Evolutionary conservation across 108 stramenopile genomes (phyloP).

Genomic region (Parmales sp.): DNA sequence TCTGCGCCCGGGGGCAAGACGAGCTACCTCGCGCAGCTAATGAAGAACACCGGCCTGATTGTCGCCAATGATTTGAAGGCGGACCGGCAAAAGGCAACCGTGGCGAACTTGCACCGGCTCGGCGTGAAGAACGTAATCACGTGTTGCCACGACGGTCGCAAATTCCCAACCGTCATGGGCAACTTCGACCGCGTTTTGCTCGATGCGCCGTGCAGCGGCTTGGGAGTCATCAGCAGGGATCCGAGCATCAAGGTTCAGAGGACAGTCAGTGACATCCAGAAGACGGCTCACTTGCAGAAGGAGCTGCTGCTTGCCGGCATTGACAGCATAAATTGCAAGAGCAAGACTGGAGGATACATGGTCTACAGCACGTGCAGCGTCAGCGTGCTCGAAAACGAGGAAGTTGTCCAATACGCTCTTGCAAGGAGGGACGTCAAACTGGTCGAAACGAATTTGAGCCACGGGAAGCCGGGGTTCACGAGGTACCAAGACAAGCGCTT

Average conservation of each 20-base stretch:
- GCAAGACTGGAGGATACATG: slow-evolving; percentile 77
- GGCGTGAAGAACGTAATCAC: slow-evolving; percentile 88
- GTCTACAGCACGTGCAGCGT: slow-evolving; percentile 98
- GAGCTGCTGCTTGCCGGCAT: slow-evolving; percentile 92
- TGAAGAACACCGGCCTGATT: slow-evolving; percentile 89
- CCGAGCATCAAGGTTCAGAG: slow-evolving; percentile 92
- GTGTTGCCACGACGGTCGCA: slow-evolving; percentile 86
- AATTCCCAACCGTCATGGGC: slow-evolving; percentile 65
- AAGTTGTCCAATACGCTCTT: slow-evolving; percentile 94
- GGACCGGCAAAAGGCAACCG: slow-evolving; percentile 91
- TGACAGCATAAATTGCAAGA: slow-evolving; percentile 81
- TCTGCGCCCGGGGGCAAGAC: slow-evolving; percentile 98
- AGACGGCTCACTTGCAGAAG: slow-evolving; percentile 89
- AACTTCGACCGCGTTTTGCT: slow-evolving; percentile 93
- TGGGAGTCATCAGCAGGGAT: slow-evolving; percentile 95
- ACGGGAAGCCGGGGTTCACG: slow-evolving; percentile 83
- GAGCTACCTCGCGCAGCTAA: slow-evolving; percentile 90
- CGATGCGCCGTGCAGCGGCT: slow-evolving; percentile 96
- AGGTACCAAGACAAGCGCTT: slow-evolving; percentile 87
- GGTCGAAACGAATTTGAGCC: slow-evolving; percentile 56
- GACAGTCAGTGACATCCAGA: slow-evolving; percentile 78
- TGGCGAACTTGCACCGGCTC: slow-evolving; percentile 93
- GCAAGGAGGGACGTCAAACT: slow-evolving; percentile 86
- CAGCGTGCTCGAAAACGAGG: slow-evolving; percentile 94
- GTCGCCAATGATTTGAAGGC: slow-evolving; percentile 91